Conservation (phyloP, 2,329 filamentous ascomycete genomes). For the Clarireedia hainanense region DNA sequence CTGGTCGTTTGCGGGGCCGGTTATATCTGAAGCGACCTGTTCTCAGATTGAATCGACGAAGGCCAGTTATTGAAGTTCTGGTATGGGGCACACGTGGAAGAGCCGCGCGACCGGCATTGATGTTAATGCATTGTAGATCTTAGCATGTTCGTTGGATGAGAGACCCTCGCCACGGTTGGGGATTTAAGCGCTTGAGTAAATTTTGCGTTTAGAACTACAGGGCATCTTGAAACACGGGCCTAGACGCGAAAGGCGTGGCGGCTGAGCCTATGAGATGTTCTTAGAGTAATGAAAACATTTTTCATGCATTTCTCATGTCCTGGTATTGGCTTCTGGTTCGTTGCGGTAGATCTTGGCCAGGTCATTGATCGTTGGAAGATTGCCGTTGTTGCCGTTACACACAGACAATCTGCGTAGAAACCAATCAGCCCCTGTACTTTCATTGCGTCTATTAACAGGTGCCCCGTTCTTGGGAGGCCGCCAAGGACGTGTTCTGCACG, state of each 20-base stretch:
- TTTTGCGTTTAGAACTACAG: background rate
- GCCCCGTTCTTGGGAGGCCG: no score
- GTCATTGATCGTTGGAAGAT: no score
- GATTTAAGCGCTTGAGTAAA: constrained; percentile 3
- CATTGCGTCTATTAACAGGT: no score
- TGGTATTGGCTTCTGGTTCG: background rate
- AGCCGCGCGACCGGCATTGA: background rate
- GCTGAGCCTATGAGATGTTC: background rate
- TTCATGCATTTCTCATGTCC: background rate
- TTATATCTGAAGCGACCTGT: background rate
- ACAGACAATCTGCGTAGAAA: no score
- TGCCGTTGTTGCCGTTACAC: no score
- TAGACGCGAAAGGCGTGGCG: background rate
- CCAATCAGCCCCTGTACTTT: no score
- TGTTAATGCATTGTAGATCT: background rate
- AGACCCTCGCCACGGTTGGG: background rate
- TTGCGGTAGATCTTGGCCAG: no score
- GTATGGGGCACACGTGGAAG: constrained; percentile 1
- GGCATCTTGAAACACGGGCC: background rate
- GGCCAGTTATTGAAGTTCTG: constrained; percentile 4
- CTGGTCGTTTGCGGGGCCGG: constrained; percentile 15
- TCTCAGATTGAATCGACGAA: background rate
- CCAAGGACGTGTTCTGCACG: no score
- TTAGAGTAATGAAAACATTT: background rate
- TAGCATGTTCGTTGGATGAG: background rate